Conservation (phyloP, 2,329 filamentous ascomycete species). For the Claviceps sp. region DNA sequence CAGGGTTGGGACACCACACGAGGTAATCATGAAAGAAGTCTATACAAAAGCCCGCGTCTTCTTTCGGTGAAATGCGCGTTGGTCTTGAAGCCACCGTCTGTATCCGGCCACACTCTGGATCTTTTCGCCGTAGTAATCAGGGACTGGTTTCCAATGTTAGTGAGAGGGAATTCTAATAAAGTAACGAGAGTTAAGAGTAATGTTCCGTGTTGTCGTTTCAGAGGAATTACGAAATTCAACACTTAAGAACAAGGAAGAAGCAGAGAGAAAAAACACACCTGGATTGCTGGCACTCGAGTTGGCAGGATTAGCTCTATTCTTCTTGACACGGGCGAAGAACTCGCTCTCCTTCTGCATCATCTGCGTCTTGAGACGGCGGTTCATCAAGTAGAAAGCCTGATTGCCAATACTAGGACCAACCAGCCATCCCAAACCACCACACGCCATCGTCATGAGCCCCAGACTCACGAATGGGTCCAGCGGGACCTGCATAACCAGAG, state of each 20-base stretch:
- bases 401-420: slow-evolving; percentile 73
- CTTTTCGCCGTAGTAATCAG: slow-evolving; percentile 98
- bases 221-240: too few relatives aligned
- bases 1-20: too few relatives aligned
- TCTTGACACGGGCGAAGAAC: slow-evolving; percentile 86
- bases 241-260: too few relatives aligned
- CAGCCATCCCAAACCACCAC: slow-evolving; percentile 76
- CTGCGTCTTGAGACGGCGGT: slow-evolving; percentile 55
- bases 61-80: slow-evolving; percentile 94
- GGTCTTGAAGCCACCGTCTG: slow-evolving; percentile 92
- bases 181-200: too few relatives aligned
- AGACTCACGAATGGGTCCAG: slow-evolving; percentile 81
- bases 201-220: too few relatives aligned
- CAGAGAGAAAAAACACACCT: slow-evolving; percentile 23
- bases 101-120: slow-evolving; percentile 88
- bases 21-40: slow-evolving; percentile 7
- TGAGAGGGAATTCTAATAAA: neutral
- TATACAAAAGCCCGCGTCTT: slow-evolving; percentile 56
- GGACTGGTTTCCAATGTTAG: slow-evolving; percentile 38
- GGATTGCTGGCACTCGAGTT: slow-evolving; percentile 85
- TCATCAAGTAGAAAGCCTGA: slow-evolving; percentile 62
- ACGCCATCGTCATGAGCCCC: slow-evolving; percentile 65
- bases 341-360: slow-evolving; percentile 85
- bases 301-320: slow-evolving; percentile 80
- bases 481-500: slow-evolving; percentile 56